phyloP scores from a whole-genome alignment of 306 rosid genomes.

The Bauhinia variegata region DNA sequence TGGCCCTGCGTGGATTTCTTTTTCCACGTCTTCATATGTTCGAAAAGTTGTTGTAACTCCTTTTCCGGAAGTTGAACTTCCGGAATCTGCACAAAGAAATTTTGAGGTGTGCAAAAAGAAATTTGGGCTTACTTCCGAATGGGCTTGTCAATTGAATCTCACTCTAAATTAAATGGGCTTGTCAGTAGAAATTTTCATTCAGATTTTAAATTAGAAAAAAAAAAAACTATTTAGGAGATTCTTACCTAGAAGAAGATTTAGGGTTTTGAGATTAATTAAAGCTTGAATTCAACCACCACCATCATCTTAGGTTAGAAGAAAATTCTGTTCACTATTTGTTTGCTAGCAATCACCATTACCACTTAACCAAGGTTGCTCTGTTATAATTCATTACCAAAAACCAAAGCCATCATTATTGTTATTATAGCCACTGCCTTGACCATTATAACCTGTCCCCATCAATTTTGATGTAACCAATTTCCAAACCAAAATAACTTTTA shows the following conservation, averaged over 20 bases:
- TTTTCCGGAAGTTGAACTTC: too few species aligned
- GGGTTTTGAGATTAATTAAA: too few species aligned
- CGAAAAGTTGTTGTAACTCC: too few species aligned
- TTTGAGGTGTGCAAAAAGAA: too few species aligned
- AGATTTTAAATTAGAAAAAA: too few species aligned
- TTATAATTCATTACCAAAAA: neutral
- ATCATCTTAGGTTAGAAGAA: neutral
- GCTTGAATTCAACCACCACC: slow-evolving; percentile 2
- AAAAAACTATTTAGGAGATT: neutral
- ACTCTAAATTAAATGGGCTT: too few species aligned
- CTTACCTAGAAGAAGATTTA: neutral
- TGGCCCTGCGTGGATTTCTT: too few species aligned
- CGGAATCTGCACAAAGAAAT: too few species aligned
- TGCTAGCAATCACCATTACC: slow-evolving; percentile 23
- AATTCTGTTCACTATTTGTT: neutral
- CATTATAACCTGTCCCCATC: slow-evolving; percentile 5
- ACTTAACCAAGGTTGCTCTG: neutral
- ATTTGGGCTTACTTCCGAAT: too few species aligned
- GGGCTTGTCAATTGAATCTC: too few species aligned
- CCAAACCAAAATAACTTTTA: neutral
- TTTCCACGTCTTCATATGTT: too few species aligned
- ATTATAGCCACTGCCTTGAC: neutral
- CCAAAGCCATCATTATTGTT: slow-evolving; percentile 5
- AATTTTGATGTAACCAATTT: neutral
- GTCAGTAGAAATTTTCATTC: too few species aligned